Evolutionary conservation across 495 filamentous ascomycete species (phyloP), one percentile per base, ranked within the genome.

Genomic region (Aspergillus taichungensis): DNA sequence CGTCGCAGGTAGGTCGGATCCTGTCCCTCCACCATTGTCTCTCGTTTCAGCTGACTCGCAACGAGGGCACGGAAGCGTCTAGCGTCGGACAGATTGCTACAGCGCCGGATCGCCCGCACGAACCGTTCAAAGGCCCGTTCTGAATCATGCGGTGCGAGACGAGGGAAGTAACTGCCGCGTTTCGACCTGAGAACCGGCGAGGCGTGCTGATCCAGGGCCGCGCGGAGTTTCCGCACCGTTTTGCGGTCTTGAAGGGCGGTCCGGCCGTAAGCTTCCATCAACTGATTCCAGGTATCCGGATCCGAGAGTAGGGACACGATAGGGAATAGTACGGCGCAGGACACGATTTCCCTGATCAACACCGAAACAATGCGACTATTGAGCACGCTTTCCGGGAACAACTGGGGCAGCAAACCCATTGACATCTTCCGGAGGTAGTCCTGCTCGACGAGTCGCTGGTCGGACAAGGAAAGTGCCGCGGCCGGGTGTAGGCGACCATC

Each of bases 271-370:
- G 82, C 87, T 61, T 95, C 89, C 74, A 97, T 85, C 50, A 94
- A 55, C 55, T 94, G 88, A 59, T 97, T 97, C 92, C 92, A 96
- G 2, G 84, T 90, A 71, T 99, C 94, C 8, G 94, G 90, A 49
- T 97, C 92, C 12, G 87, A 71, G 6, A 71, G 49, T 6, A 56
- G 37, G 18, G 61, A 62, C 31, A 68, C 52, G 11, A 68, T 43
- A 7, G 69, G 68, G 33, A 64, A 52, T n/a, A 72, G 54, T 9
- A 72, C 57, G 5, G 67, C 66, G 29, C 69, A 73, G n/a, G 69
- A 73, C 6, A 94, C 77, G 46, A 97, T 80, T 66, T 99, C 94
- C 50, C 83, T 80, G 29, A 95, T 73, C 32, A 99, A 63, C 9
- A 86, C 84, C 13, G 74, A 75, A 8, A 95, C 89, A 39, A 85